Conservation (phyloP, 192 early-diverging fungal genomes). For the Chytriomyces hyalinus region DNA sequence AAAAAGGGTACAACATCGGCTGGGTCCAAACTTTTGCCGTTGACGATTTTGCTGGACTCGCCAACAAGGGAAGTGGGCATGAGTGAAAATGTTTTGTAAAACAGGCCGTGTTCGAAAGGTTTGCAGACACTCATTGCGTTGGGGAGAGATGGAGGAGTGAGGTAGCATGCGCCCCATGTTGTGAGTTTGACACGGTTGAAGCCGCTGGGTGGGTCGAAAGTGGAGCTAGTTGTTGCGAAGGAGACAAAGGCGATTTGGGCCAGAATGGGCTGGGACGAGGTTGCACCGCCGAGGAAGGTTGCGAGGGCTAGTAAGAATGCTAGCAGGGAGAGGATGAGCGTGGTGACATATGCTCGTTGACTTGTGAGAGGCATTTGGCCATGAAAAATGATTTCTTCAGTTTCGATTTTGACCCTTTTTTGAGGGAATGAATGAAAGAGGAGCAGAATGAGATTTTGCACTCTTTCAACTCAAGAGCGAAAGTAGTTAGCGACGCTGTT, state of each 20-base stretch:
- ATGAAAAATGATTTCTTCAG: too few species aligned
- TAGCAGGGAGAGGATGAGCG: too few species aligned
- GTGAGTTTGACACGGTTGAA: constrained; percentile 3
- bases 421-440: too few species aligned
- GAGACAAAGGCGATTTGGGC: not conserved
- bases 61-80: not conserved
- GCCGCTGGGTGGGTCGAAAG: not conserved
- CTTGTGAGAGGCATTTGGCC: too few species aligned
- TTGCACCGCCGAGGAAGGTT: not conserved
- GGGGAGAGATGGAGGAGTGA: not conserved
- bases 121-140: not conserved
- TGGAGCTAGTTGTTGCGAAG: not conserved
- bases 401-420: too few species aligned
- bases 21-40: not conserved
- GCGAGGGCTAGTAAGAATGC: not conserved
- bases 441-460: too few species aligned
- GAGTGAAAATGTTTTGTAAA: not conserved
- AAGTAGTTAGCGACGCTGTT: too few species aligned
- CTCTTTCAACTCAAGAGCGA: too few species aligned
- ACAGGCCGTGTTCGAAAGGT: not conserved
- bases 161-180: constrained; percentile 3
- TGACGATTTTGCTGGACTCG: not conserved
- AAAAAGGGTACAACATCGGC: not conserved
- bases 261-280: not conserved
- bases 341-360: too few species aligned